Evolutionary conservation across 345 rosid species (phyloP).

Genomic region (Populus ilicifolia): DNA sequence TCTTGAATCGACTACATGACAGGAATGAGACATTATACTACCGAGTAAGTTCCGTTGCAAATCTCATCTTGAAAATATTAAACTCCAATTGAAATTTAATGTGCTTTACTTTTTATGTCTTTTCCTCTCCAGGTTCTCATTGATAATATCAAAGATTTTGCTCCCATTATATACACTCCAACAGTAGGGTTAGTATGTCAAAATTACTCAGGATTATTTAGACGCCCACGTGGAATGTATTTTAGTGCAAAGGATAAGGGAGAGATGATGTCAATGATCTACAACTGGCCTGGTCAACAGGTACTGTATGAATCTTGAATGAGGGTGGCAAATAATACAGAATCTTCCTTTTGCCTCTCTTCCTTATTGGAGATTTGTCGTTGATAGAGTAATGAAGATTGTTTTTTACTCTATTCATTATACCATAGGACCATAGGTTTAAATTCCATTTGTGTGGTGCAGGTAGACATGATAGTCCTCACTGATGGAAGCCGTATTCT

Average conservation of each 20-base stretch:
- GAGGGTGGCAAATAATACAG: neutral
- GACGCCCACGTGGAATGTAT: conserved; percentile 99
- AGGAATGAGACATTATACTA: conserved; percentile 94
- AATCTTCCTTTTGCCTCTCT: neutral
- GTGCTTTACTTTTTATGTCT: conserved; percentile 2
- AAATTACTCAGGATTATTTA: conserved; percentile 89
- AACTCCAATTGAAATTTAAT: neutral
- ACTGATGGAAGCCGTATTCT: conserved; percentile 97
- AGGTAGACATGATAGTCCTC: conserved; percentile 98
- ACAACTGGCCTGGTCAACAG: conserved; percentile 87
- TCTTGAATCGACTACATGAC: conserved; percentile 90
- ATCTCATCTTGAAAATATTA: conserved; percentile 13
- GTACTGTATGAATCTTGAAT: conserved; percentile 28
- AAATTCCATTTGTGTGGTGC: conserved; percentile 17
- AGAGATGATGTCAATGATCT: conserved; percentile 99
- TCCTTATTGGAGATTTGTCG: neutral
- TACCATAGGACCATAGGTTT: neutral
- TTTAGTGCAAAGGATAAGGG: conserved; percentile 99
- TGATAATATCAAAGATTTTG: conserved; percentile 88
- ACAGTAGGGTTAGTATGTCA: conserved; percentile 97
- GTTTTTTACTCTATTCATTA: neutral
- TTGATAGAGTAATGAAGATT: neutral
- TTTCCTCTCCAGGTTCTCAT: conserved; percentile 70
- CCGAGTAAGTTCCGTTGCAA: conserved; percentile 47
- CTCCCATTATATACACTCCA: conserved; percentile 92